Evolutionary conservation across 2,329 filamentous ascomycete species (phyloP).

Genomic region (Annulohypoxylon truncatum): DNA sequence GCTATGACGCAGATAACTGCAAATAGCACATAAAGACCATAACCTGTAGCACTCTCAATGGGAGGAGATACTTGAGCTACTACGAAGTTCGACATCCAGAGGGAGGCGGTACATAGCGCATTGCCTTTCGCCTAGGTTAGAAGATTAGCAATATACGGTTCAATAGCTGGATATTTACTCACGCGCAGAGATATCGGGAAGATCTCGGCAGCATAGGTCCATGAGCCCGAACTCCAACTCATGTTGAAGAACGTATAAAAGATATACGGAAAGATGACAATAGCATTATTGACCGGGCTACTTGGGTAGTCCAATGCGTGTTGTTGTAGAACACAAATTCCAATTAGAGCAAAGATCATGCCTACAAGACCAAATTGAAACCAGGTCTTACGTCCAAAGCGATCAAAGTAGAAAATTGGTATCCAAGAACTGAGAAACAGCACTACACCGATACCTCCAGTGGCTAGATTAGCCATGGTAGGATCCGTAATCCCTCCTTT

Average conservation of each 20-base stretch:
- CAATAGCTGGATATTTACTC: conserved; percentile 16
- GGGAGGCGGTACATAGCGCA: conserved; percentile 46
- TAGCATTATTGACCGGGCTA: conserved; percentile 44
- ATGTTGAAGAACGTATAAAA: conserved; percentile 50
- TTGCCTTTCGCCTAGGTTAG: conserved; percentile 48
- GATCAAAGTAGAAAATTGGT: conserved; percentile 49
- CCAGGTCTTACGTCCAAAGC: conserved; percentile 50
- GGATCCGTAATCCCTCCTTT: conserved; percentile 45
- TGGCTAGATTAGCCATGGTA: conserved; percentile 47
- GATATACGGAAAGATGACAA: conserved; percentile 48
- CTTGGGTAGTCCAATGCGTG: conserved; percentile 45
- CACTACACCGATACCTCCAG: conserved; percentile 47
- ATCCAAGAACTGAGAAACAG: conserved; percentile 49
- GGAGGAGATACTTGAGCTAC: conserved; percentile 45
- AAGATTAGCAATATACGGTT: background rate
- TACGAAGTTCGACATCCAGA: conserved; percentile 49
- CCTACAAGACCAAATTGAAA: conserved; percentile 47
- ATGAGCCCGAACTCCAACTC: conserved; percentile 49
- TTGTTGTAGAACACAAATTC: conserved; percentile 46
- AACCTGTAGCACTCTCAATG: conserved; percentile 45
- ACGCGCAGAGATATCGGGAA: conserved; percentile 48
- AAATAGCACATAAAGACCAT: conserved; percentile 46
- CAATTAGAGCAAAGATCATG: conserved; percentile 46
- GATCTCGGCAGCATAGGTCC: conserved; percentile 50
- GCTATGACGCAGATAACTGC: conserved; percentile 45